phyloP scores from a whole-genome alignment of 495 filamentous ascomycete genomes.

The Umbilicaria muhlenbergii region DNA sequence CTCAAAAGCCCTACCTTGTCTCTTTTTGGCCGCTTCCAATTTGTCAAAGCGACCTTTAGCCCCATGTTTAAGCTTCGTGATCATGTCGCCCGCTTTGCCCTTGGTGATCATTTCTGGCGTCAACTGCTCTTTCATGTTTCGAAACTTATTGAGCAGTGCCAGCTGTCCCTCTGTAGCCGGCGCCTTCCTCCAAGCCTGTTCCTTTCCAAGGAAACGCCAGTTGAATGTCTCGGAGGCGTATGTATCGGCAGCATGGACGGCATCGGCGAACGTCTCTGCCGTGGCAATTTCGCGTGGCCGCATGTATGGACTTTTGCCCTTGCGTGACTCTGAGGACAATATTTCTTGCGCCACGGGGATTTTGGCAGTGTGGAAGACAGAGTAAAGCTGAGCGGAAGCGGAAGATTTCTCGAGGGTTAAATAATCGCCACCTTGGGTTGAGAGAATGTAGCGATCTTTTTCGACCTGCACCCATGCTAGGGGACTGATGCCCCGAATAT shows the following conservation, averaged over 20 bases:
- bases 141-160: conserved; percentile 51
- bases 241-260: conserved; percentile 69
- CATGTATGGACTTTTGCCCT: conserved; percentile 39
- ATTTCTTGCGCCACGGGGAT: conserved; percentile 3
- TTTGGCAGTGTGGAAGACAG: conserved; percentile 12
- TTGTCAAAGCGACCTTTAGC: conserved; percentile 51
- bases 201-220: conserved; percentile 9
- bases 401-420: conserved; percentile 42
- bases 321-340: neutral
- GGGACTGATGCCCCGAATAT: conserved; percentile 60
- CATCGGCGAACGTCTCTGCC: conserved; percentile 45
- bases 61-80: conserved; percentile 78
- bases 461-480: conserved; percentile 68
- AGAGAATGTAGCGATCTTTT: conserved; percentile 48
- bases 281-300: conserved; percentile 48
- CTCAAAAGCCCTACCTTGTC: conserved; percentile 18
- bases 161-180: conserved; percentile 58
- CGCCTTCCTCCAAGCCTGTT: conserved; percentile 47
- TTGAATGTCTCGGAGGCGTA: conserved; percentile 51
- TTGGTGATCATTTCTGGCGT: conserved; percentile 45
- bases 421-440: conserved; percentile 34
- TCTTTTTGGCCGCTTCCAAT: conserved; percentile 32
- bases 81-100: conserved; percentile 79
- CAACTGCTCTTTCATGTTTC: conserved; percentile 37
- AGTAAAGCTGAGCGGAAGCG: neutral